Base-by-base conservation (phyloP, 257 asterid genomes). In the Gentiana macrophylla region DNA sequence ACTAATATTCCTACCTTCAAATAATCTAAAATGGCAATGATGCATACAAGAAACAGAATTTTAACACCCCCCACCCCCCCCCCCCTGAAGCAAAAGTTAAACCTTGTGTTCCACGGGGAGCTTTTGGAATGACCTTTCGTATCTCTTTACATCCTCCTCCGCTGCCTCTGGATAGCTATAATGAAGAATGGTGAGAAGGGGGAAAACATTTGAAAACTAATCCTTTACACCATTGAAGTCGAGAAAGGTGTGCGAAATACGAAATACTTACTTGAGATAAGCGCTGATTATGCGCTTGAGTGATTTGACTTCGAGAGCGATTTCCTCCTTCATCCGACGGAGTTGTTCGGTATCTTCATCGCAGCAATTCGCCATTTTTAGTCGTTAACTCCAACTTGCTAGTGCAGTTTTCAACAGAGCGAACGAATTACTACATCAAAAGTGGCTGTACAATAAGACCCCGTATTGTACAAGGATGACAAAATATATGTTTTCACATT, bases 221-320 rank as follows among this genome's bases (percentile, higher is more conserved):
- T 43, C 53, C 15, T 6, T 53, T 12, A 35, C 32, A 49, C 62
- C n/a, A 53, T n/a, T n/a, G n/a, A n/a, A n/a, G n/a, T n/a, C n/a
- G n/a, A n/a, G n/a, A n/a, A n/a, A n/a, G n/a, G n/a, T n/a, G n/a
- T n/a, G n/a, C n/a, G n/a, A n/a, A n/a, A n/a, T n/a, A n/a, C n/a
- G 56, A 43, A 50, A 10, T 3, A 34, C 37, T 13, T 79, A 86
- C 95, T 86, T 84, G 77, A 86, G 91, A 76, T 79, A 86, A 15
- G 95, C 94, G 74, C 86, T 86, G 56, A 86, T 79, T 66, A 86
- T 86, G 62, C 94, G 95, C 48, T 92, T 83, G 63, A 86, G 88
- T 52, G 95, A 82, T 74, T 81, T 79, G 56, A 81, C 84, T 81
- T 86, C 94, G 58, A 84, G 81, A 45, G 89, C 88, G 74, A 73